phyloP scores from a whole-genome alignment of 2,329 filamentous ascomycete species.

The Pseudocercospora fijiensis region DNA sequence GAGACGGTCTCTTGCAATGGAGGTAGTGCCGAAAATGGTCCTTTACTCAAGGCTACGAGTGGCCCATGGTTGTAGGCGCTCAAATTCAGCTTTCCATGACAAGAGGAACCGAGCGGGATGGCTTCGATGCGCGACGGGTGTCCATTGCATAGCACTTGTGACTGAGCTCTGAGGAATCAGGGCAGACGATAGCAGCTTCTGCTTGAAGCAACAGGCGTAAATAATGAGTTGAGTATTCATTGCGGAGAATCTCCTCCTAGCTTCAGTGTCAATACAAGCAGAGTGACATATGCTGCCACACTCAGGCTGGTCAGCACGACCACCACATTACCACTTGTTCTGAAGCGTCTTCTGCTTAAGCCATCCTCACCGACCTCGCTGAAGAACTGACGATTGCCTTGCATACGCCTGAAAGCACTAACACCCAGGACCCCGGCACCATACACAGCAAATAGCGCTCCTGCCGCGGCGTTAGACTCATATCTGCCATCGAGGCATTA shows the following conservation, averaged over 20 bases:
- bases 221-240: too few relatives aligned
- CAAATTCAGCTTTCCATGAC: too few relatives aligned
- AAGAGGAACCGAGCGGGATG: too few relatives aligned
- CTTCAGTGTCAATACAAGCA: slow-evolving; percentile 60
- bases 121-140: too few relatives aligned
- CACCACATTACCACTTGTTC: slow-evolving; percentile 66
- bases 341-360: slow-evolving; percentile 58
- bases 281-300: slow-evolving; percentile 59
- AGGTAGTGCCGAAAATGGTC: too few relatives aligned
- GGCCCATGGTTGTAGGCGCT: too few relatives aligned
- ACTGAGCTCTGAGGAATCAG: too few relatives aligned
- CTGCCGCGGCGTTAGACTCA: slow-evolving; percentile 16
- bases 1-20: too few relatives aligned
- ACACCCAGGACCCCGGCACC: slow-evolving; percentile 81
- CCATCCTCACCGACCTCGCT: slow-evolving; percentile 61
- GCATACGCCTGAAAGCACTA: slow-evolving; percentile 79
- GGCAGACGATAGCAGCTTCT: too few relatives aligned
- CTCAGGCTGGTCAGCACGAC: slow-evolving; percentile 62
- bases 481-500: background rate
- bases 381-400: slow-evolving; percentile 95
- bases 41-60: too few relatives aligned
- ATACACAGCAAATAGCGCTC: slow-evolving; percentile 86
- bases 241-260: slow-evolving; percentile 34
- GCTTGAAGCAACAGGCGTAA: too few relatives aligned
- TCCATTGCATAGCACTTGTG: too few relatives aligned